Evolutionary conservation across 2,329 filamentous ascomycete genomes (phyloP), one percentile per base, ranked within the genome.

Genomic region (Microascus cirrosus): DNA sequence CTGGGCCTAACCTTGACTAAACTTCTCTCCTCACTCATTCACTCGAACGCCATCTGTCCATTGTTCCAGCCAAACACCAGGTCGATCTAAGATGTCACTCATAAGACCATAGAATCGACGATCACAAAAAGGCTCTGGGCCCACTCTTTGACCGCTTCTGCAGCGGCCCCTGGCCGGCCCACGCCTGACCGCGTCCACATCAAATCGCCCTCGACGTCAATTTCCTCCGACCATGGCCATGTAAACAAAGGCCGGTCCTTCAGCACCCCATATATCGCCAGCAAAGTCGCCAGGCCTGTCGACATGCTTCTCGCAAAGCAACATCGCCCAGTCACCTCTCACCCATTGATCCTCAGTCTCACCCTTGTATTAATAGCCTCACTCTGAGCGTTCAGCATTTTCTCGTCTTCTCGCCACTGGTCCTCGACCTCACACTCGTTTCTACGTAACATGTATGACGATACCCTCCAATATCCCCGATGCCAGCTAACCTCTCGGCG

Each of bases 191-290:
- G 20, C 45, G 45, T 50, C 22, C 45, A 24, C 45, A 20, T 50
- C 22, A 24, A 13, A 50, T 50, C 20, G 22, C 45, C 20, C 12
- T 22, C 45, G 45, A 22, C 45, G 7, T 50, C 45, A 22, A 50
- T 24, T 50, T 12, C 45, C 4, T 4, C 28, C 45, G 2, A 22
- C 20, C 45, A 50, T 56, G 55, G 55, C 39, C 42, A n/a, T 56
- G 55, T 56, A 56, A 56, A 56, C 55, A 56, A 25, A 50, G 55
- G 55, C 55, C 55, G 22, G 18, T 10, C 39, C 50, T 28, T 34
- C n/a, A 50, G 25, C 45, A 12, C 42, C 25, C 50, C 55, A 18
- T 51, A 34, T 35, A 56, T 34, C 24, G 34, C 42, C 55, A 34
- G 24, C 42, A 45, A 45, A 55, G 6, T 20, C 50, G 3, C 28